phyloP scores from a whole-genome alignment of 1,139 yeast genomes.

The Taphrina sp. region DNA sequence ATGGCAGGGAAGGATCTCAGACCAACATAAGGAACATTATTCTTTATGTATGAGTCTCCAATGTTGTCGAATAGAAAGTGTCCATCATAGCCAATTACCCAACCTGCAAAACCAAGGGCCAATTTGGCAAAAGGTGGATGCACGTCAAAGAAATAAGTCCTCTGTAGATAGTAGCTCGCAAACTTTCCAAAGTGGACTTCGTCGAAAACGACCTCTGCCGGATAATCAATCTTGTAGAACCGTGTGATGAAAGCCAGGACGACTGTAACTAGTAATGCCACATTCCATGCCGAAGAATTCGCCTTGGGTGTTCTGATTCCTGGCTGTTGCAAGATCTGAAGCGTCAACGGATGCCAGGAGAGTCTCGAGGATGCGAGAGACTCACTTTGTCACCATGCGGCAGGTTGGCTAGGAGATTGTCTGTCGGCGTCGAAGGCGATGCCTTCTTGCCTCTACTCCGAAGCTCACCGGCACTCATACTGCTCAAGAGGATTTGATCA shows the following conservation, averaged over 20 bases:
- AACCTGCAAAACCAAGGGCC: constrained; percentile 86
- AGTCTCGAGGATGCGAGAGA: neutral
- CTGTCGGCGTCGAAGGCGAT: neutral
- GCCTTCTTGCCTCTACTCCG: constrained; percentile 11
- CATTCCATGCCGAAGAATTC: constrained; percentile 2
- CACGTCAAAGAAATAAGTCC: constrained; percentile 87
- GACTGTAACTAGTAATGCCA: constrained; percentile 52
- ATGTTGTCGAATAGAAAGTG: constrained; percentile 84
- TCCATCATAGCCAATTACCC: constrained; percentile 85
- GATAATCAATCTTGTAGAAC: constrained; percentile 67
- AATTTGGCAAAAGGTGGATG: constrained; percentile 98
- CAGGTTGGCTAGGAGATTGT: neutral
- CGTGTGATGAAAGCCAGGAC: constrained; percentile 66
- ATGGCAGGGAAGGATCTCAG: constrained; percentile 79
- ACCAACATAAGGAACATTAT: constrained; percentile 86
- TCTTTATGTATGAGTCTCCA: constrained; percentile 73
- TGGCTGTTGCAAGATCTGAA: neutral
- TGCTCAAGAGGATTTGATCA: too few species aligned
- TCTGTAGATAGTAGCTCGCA: constrained; percentile 65
- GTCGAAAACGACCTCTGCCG: constrained; percentile 90
- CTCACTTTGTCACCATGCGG: neutral
- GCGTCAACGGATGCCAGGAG: neutral
- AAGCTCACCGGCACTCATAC: constrained; percentile 18
- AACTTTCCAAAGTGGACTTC: constrained; percentile 98
- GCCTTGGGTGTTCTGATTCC: neutral